A percentile compares a stretch with the other conserved stretches of the same genome.
phyloP scores from a whole-genome alignment of 2,329 filamentous ascomycete genomes.

The Colletotrichum costaricense region DNA sequence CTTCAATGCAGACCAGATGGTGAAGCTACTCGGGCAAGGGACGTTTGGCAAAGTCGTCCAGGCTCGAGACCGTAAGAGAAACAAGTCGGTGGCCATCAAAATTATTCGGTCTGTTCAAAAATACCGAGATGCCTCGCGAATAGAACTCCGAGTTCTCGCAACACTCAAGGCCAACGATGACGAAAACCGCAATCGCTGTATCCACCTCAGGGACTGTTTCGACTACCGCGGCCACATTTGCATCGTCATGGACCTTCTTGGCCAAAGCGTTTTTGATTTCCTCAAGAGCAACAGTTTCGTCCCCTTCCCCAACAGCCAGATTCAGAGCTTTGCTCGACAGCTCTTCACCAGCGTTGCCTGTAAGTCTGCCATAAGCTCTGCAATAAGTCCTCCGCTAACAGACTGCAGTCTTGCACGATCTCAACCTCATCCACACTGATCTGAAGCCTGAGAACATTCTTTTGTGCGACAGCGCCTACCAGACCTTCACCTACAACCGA shows the following conservation, averaged over 20 bases:
- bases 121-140: constrained; percentile 94
- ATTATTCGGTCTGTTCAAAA: constrained; percentile 99
- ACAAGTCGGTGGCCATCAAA: constrained; percentile 90
- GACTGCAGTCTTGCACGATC: constrained; percentile 84
- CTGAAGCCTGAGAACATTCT: constrained; percentile 79
- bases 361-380: constrained; percentile 61
- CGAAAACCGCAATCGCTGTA: constrained; percentile 94
- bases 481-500: constrained; percentile 78
- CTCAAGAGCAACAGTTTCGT: constrained; percentile 95
- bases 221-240: constrained; percentile 98
- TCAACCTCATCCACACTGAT: constrained; percentile 95
- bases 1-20: constrained; percentile 77
- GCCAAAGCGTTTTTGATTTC: constrained; percentile 98
- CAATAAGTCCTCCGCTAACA: constrained; percentile 33
- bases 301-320: constrained; percentile 97
- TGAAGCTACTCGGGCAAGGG: constrained; percentile 91
- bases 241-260: constrained; percentile 80
- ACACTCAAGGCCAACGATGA: constrained; percentile 93
- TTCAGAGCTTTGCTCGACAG: constrained; percentile 95
- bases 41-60: constrained; percentile 99
- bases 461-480: constrained; percentile 72
- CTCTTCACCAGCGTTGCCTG: constrained; percentile 98
- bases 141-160: constrained; percentile 91
- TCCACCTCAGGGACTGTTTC: constrained; percentile 96
- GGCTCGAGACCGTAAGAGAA: constrained; percentile 82